These are phyloP conservation scores for Magnolia sinica DNA, from an alignment of 164 flowering plant species.

Conservation along the genomic window DNA sequence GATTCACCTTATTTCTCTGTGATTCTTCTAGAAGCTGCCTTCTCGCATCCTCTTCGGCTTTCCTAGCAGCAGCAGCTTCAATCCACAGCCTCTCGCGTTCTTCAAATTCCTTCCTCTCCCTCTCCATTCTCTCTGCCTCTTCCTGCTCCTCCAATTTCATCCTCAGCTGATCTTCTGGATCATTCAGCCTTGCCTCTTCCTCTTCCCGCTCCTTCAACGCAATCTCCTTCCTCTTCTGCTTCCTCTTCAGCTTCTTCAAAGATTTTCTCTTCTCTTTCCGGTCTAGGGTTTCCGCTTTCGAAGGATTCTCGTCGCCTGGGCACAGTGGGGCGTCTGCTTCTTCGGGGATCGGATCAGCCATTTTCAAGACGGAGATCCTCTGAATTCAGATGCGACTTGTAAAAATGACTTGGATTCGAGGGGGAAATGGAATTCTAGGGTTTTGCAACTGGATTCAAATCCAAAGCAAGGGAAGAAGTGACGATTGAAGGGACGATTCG, in stretches of 20 bases:
- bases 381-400: not conserved
- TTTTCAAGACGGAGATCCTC: not conserved
- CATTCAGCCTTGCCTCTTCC: conserved; percentile 58
- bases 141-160: conserved; percentile 47
- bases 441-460: too few relatives aligned
- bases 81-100: conserved; percentile 75
- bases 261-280: conserved; percentile 74
- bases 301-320: not conserved
- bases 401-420: not conserved
- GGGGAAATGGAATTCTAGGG: not conserved
- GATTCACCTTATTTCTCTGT: conserved; percentile 27
- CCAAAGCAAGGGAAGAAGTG: too few relatives aligned
- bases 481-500: too few relatives aligned
- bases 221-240: conserved; percentile 53
- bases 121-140: conserved; percentile 56
- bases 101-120: conserved; percentile 61
- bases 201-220: conserved; percentile 56
- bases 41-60: conserved; percentile 41
- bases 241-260: conserved; percentile 72
- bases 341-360: conserved; percentile 11
- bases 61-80: conserved; percentile 38
- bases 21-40: conserved; percentile 33
- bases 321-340: not conserved
- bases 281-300: not conserved
- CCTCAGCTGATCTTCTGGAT: conserved; percentile 63